Evolutionary conservation across 805 yeast species (phyloP).

Genomic region (Cyberlindnera maritima): DNA sequence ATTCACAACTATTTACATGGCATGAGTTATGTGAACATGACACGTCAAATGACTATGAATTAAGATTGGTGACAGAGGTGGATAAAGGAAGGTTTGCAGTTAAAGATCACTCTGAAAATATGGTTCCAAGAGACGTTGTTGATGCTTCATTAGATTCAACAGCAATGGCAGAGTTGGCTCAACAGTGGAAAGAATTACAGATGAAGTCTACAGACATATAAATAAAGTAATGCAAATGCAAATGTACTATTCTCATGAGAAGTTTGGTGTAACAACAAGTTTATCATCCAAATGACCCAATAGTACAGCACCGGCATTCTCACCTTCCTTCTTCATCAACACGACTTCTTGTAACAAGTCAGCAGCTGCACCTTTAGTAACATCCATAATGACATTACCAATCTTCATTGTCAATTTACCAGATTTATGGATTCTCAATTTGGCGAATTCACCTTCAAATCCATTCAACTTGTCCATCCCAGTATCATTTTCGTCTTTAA

Average conservation of each 20-base stretch:
- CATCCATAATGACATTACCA: conserved; percentile 67
- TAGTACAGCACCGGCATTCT: conserved; percentile 37
- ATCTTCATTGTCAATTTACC: conserved; percentile 76
- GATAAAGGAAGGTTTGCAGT: conserved; percentile 75
- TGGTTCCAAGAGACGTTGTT: conserved; percentile 88
- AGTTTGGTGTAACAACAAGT: conserved; percentile 56
- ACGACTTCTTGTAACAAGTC: conserved; percentile 74
- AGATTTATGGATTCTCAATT: conserved; percentile 73
- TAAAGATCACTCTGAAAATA: conserved; percentile 84
- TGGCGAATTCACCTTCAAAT: conserved; percentile 64
- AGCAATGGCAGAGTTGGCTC: conserved; percentile 66
- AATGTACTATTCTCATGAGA: conserved; percentile 19
- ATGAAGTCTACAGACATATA: conserved; percentile 17
- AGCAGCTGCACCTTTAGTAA: conserved; percentile 67
- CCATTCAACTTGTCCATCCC: conserved; percentile 7
- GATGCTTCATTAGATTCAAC: conserved; percentile 74
- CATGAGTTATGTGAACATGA: conserved; percentile 54
- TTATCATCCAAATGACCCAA: conserved; percentile 58
- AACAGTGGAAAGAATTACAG: conserved; percentile 51
- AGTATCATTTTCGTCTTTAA: conserved; percentile 11
- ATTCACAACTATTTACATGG: conserved; percentile 81
- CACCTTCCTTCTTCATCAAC: conserved; percentile 38
- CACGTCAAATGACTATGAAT: conserved; percentile 38
- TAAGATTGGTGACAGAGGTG: conserved; percentile 66
- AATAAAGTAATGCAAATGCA: neutral